These are phyloP conservation scores for Cyclotella cryptica DNA, from an alignment of 108 stramenopile species.

Conservation along the genomic window DNA sequence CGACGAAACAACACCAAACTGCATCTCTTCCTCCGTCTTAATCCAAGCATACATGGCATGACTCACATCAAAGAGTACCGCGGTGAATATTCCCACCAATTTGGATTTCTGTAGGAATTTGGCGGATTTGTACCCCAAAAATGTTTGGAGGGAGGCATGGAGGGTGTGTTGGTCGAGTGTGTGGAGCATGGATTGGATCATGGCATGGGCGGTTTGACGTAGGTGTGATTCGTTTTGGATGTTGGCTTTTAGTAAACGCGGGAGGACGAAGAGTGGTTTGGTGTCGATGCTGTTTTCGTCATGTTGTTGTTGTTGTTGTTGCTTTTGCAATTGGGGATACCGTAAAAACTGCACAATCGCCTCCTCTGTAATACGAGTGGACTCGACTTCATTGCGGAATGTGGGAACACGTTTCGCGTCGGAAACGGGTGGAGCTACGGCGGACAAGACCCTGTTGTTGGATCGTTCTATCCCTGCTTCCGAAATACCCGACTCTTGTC, in stretches of 20 bases:
- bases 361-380: too few species aligned
- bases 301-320: background rate
- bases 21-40: constrained; percentile 49
- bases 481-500: background rate
- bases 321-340: constrained; percentile 8
- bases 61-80: constrained; percentile 61
- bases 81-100: constrained; percentile 42
- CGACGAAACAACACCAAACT: background rate
- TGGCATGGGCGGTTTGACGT: constrained; percentile 28
- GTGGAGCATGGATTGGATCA: constrained; percentile 32
- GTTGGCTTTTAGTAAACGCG: constrained; percentile 41
- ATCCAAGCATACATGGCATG: constrained; percentile 65
- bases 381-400: too few species aligned
- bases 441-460: constrained; percentile 5
- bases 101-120: constrained; percentile 36
- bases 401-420: too few species aligned
- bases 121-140: constrained; percentile 56
- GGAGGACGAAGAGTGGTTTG: constrained; percentile 32
- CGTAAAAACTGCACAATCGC: background rate
- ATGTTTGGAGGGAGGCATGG: constrained; percentile 38
- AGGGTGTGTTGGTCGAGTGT: constrained; percentile 21
- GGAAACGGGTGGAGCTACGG: too few species aligned
- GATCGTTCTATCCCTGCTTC: background rate
- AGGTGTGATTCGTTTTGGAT: constrained; percentile 45
- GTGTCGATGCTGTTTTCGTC: constrained; percentile 18